phyloP scores from a whole-genome alignment of 2,329 filamentous ascomycete genomes.

The Pseudofabraea citricarpa region DNA sequence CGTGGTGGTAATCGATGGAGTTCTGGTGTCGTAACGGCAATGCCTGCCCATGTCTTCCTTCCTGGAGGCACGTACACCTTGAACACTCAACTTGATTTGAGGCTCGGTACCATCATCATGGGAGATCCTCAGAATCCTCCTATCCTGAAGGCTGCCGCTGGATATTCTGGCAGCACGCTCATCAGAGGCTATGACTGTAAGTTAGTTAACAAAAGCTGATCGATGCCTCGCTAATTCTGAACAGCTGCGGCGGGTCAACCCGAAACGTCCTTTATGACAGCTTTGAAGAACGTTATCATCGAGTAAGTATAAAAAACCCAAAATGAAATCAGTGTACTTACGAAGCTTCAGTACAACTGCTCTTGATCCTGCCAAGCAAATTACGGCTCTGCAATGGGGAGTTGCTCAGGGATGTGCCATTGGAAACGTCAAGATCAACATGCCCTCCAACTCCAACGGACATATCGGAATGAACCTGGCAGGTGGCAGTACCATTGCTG shows the following conservation, averaged over 20 bases:
- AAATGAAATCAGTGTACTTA: too few species aligned
- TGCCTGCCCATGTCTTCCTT: constrained; percentile 14
- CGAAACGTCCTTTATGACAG: constrained; percentile 30
- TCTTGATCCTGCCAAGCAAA: constrained; percentile 9
- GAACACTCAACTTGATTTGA: constrained; percentile 16
- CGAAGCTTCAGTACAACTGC: too few species aligned
- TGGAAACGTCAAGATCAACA: constrained; percentile 28
- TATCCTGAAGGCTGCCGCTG: constrained; percentile 21
- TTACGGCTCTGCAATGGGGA: constrained; percentile 30
- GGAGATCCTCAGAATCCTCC: constrained; percentile 28
- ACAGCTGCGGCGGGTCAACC: too few species aligned
- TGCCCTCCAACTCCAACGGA: constrained; percentile 22
- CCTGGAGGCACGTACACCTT: constrained; percentile 23
- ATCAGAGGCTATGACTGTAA: constrained; percentile 24
- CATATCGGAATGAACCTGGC: constrained; percentile 22
- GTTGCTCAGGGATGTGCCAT: constrained; percentile 29
- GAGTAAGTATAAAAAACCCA: too few species aligned
- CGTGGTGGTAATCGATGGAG: not conserved
- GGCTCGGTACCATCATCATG: constrained; percentile 10
- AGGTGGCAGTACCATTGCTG: constrained; percentile 12
- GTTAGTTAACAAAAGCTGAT: not conserved
- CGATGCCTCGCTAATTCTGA: constrained; percentile 19
- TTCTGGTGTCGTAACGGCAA: not conserved
- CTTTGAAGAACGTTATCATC: constrained; percentile 27
- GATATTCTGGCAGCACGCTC: constrained; percentile 24